phyloP scores from a whole-genome alignment of 2,329 filamentous ascomycete species.

The Diaporthe nobilis region DNA sequence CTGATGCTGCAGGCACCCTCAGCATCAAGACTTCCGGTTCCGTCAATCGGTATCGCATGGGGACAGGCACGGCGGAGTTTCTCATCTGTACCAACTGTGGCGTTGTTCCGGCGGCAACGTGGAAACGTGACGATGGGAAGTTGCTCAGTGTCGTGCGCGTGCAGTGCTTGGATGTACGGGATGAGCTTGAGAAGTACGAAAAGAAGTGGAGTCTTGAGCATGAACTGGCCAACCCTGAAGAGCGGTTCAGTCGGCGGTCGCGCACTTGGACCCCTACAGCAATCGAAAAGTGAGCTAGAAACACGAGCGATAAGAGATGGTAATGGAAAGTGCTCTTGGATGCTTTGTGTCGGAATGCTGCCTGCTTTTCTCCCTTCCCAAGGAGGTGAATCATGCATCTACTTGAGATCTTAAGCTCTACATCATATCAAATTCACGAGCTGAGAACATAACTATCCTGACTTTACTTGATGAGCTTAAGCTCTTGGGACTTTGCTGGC shows the following conservation, averaged over 20 bases:
- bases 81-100: slow-evolving; percentile 5
- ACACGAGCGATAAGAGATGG: not conserved
- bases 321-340: not conserved
- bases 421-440: not conserved
- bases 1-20: not conserved
- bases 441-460: no score
- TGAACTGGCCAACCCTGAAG: slow-evolving; percentile 5
- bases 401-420: not conserved
- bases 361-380: not conserved
- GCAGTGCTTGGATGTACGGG: slow-evolving; percentile 15
- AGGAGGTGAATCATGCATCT: not conserved
- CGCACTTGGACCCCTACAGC: slow-evolving; percentile 16
- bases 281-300: not conserved
- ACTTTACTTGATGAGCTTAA: no score
- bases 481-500: no score
- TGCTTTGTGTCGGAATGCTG: not conserved
- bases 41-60: slow-evolving; percentile 10
- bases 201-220: slow-evolving; percentile 21
- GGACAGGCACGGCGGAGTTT: slow-evolving; percentile 11
- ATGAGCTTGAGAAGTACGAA: slow-evolving; percentile 8
- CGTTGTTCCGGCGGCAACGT: slow-evolving; percentile 3
- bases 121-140: slow-evolving; percentile 13
- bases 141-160: slow-evolving; percentile 12
- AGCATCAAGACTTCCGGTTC: not conserved
- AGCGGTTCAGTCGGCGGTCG: not conserved